phyloP scores from a whole-genome alignment of 1,139 yeast species.

The Scheffersomyces lignicola region DNA sequence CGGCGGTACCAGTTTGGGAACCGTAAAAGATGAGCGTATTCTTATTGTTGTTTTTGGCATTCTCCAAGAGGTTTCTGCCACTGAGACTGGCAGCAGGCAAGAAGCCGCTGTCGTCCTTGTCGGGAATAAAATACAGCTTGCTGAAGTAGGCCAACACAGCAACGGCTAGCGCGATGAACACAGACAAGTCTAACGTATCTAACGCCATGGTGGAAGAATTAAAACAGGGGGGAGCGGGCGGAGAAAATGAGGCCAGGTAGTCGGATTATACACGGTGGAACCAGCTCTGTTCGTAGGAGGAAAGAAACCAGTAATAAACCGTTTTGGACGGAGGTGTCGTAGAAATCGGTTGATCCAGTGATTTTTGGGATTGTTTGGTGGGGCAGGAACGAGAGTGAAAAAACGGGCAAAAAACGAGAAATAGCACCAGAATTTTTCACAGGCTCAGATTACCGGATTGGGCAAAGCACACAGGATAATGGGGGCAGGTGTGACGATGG shows the following conservation, averaged over 20 bases:
- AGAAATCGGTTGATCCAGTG: background rate
- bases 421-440: background rate
- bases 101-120: slow-evolving; percentile 27
- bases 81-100: slow-evolving; percentile 39
- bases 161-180: slow-evolving; percentile 61
- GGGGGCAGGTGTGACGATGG: too few species aligned
- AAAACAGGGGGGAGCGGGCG: too few species aligned
- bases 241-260: too few species aligned
- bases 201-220: slow-evolving; percentile 50
- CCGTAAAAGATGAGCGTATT: slow-evolving; percentile 85
- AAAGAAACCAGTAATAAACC: too few species aligned
- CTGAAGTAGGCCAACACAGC: slow-evolving; percentile 70
- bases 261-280: too few species aligned
- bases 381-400: slow-evolving; percentile 1
- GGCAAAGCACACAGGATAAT: too few species aligned
- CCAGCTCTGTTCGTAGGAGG: too few species aligned
- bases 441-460: background rate
- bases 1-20: slow-evolving; percentile 99
- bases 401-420: background rate
- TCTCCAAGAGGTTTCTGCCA: slow-evolving; percentile 63
- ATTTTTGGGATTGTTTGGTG: background rate
- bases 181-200: slow-evolving; percentile 72
- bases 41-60: slow-evolving; percentile 63
- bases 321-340: too few species aligned
- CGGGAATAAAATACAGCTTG: slow-evolving; percentile 34